Evolutionary conservation across 1,139 yeast species (phyloP).

Genomic region (Magnusiomyces suaveolens): DNA sequence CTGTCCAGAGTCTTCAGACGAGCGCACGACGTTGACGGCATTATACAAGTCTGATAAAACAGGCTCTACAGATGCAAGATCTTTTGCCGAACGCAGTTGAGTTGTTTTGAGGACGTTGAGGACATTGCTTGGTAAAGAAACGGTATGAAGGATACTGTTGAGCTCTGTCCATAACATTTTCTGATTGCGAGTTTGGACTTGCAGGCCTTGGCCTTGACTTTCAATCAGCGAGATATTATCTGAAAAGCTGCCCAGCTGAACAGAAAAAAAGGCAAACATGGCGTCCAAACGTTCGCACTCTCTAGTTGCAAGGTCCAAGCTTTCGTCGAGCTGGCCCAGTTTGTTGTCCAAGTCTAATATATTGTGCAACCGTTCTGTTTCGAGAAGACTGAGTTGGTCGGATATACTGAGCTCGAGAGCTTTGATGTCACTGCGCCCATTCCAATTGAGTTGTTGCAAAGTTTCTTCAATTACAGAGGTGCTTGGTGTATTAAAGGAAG

Average conservation of each 20-base stretch:
- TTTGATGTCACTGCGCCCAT: slow-evolving; percentile 50
- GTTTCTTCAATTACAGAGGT: slow-evolving; percentile 46
- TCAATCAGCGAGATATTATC: slow-evolving; percentile 67
- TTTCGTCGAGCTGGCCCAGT: slow-evolving; percentile 38
- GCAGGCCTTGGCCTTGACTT: slow-evolving; percentile 69
- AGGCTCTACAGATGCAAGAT: slow-evolving; percentile 44
- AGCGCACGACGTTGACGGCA: slow-evolving; percentile 39
- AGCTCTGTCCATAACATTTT: slow-evolving; percentile 63
- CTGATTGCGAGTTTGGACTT: slow-evolving; percentile 74
- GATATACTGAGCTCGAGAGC: slow-evolving; percentile 47
- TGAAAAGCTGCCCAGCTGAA: slow-evolving; percentile 51
- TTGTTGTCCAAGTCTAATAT: slow-evolving; percentile 38
- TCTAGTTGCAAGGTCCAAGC: slow-evolving; percentile 39
- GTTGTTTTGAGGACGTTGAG: slow-evolving; percentile 42
- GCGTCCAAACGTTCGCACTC: slow-evolving; percentile 62
- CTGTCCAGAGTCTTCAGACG: slow-evolving; percentile 28
- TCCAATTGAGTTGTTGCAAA: slow-evolving; percentile 69
- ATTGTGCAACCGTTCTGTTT: slow-evolving; percentile 41
- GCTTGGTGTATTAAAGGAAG: slow-evolving; percentile 11
- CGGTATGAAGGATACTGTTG: slow-evolving; percentile 56
- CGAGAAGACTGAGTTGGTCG: slow-evolving; percentile 42
- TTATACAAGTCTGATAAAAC: slow-evolving; percentile 50
- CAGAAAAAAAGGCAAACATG: slow-evolving; percentile 44
- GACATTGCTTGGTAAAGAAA: slow-evolving; percentile 52
- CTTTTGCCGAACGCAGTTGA: slow-evolving; percentile 41